phyloP scores from a whole-genome alignment of 139 green algal species.

The Chlamydomonas sp. region DNA sequence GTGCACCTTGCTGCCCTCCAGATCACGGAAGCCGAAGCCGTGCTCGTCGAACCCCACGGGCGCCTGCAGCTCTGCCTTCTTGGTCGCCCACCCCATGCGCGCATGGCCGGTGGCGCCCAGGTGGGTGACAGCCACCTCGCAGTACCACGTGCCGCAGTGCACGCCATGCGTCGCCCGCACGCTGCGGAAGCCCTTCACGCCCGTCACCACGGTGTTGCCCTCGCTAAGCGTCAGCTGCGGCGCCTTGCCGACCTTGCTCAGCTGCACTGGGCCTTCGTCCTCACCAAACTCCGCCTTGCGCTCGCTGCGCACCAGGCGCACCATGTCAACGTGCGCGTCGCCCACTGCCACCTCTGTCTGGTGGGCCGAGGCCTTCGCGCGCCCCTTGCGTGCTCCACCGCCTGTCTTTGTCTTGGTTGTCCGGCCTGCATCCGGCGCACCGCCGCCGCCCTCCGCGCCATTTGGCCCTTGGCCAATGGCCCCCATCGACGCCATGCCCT shows the following conservation, averaged over 20 bases:
- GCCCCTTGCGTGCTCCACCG: too few relatives aligned
- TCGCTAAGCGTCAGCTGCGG: conserved; percentile 48
- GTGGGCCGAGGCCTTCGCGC: neutral
- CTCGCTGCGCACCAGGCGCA: conserved; percentile 5
- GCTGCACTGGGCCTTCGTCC: conserved; percentile 26
- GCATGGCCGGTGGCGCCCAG: conserved; percentile 46
- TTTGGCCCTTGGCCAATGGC: too few relatives aligned
- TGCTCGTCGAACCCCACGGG: conserved; percentile 70
- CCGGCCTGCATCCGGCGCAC: too few relatives aligned
- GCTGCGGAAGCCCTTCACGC: conserved; percentile 63
- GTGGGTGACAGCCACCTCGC: conserved; percentile 53
- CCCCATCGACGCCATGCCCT: too few relatives aligned
- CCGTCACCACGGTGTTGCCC: conserved; percentile 45
- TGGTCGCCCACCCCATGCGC: conserved; percentile 68
- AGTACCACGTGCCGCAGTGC: conserved; percentile 62
- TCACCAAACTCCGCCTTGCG: conserved; percentile 16
- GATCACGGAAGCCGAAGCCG: conserved; percentile 66
- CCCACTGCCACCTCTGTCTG: neutral
- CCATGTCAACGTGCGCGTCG: neutral
- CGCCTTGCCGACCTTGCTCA: conserved; percentile 53
- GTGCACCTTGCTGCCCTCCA: conserved; percentile 67
- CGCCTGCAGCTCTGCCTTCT: conserved; percentile 67
- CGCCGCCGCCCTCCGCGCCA: too few relatives aligned
- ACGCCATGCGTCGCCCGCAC: conserved; percentile 60
- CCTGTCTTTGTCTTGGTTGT: too few relatives aligned